phyloP scores from a whole-genome alignment of 2,329 filamentous ascomycete genomes.

The Saccharata proteae region DNA sequence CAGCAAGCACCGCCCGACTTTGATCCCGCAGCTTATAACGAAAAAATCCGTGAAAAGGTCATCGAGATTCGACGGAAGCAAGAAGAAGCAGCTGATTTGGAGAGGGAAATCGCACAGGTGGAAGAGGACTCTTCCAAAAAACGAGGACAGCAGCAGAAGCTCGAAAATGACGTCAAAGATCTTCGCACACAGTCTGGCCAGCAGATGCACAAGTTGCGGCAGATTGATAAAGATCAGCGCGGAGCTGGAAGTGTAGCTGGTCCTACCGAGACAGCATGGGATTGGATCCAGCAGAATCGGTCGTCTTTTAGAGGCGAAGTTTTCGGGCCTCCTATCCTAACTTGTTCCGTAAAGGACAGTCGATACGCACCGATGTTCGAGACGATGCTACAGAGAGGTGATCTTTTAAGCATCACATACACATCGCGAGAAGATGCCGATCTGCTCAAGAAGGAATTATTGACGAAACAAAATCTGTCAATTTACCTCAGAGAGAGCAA shows the following conservation, averaged over 20 bases:
- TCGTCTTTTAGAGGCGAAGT: slow-evolving; percentile 61
- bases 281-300: slow-evolving; percentile 68
- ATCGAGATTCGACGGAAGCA: slow-evolving; percentile 25
- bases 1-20: slow-evolving; percentile 54
- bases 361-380: slow-evolving; percentile 53
- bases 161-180: slow-evolving; percentile 29
- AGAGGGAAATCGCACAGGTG: slow-evolving; percentile 18
- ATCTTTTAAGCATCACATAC: slow-evolving; percentile 55
- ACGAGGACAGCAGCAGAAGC: slow-evolving; percentile 31
- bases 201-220: slow-evolving; percentile 53
- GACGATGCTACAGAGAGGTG: slow-evolving; percentile 38
- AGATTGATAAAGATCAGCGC: slow-evolving; percentile 48
- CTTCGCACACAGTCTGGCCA: slow-evolving; percentile 67
- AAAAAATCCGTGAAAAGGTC: slow-evolving; percentile 52
- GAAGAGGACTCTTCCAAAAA: slow-evolving; percentile 15
- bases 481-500: slow-evolving; percentile 57
- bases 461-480: slow-evolving; percentile 57
- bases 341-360: slow-evolving; percentile 65
- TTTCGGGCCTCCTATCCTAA: slow-evolving; percentile 69
- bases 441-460: slow-evolving; percentile 38
- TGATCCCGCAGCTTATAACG: slow-evolving; percentile 58
- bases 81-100: slow-evolving; percentile 9
- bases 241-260: too few relatives aligned
- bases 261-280: slow-evolving; percentile 59
- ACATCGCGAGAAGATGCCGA: slow-evolving; percentile 66